Base-by-base conservation (phyloP, 2,329 filamentous ascomycete genomes). In the Scedosporium dehoogii region DNA sequence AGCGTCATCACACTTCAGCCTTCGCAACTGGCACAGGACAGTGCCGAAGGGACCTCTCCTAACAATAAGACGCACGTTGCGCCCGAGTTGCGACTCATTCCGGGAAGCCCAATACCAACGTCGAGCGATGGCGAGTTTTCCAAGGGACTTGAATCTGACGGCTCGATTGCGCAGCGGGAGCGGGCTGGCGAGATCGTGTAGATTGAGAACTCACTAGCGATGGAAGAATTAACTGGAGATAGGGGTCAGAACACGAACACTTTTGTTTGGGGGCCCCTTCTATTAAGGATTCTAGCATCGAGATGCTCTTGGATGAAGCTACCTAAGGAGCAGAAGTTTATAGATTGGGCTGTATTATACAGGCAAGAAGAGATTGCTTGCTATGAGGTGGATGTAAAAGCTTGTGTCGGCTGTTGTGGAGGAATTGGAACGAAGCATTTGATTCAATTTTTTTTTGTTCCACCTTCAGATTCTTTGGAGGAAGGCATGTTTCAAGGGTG, bases 11-110 rank as follows among this genome's bases (percentile, higher is more conserved):
- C 48, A 25, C 60, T 59, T 58, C 64, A 53, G 44, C 62, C 25
- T 41, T 38, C 58, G 55, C 62, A 65, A 27, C 66, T 64, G 12
- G 18, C 64, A 16, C 51, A 67, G 7, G 48, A 42, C 46, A 62
- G 55, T 61, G 62, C 65, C 29, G 23, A 41, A 38, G 61, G 63
- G 5, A 64, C 61, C 27, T 44, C 44, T 44, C 63, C 59, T 2
- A 63, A 62, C n/a, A 64, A 62, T 1, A 68, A 64, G 16, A 63
- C 60, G 23, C 60, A 70, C 5, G 56, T 69, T n/a, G 69, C 77
- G 0, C 80, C 80, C 0, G 72, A 78, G 46, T 67, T 82, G 0
- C 76, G 75, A 48, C 67, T 83, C n/a, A 82, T 80, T 0, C 79
- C 80, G 0, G 80, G 77, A 16, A 83, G 81, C 1, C 79, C 81